A percentile compares a stretch with the other conserved stretches of the same genome.
Evolutionary conservation across 163 green algal genomes (phyloP).

Genomic region (Scenedesmus sp.): DNA sequence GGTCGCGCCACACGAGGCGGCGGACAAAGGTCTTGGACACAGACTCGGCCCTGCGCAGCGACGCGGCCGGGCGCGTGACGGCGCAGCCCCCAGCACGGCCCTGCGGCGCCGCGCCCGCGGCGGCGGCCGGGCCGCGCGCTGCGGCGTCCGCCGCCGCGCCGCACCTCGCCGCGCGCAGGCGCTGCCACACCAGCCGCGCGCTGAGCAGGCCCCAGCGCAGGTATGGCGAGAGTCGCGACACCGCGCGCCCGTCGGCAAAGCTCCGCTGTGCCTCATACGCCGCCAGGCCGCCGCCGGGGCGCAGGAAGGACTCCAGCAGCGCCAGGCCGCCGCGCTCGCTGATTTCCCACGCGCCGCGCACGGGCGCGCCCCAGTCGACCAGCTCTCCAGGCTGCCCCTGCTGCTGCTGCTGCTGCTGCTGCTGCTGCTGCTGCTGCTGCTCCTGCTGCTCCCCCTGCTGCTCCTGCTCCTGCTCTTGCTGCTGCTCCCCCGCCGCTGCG

Average conservation of each 20-base stretch:
- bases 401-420: conserved; percentile 42
- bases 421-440: not conserved
- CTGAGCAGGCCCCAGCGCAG: conserved; percentile 69
- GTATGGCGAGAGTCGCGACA: conserved; percentile 73
- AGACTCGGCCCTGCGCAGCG: conserved; percentile 33
- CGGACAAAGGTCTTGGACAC: conserved; percentile 75
- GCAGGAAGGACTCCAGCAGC: conserved; percentile 56
- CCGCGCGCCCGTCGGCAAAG: conserved; percentile 57
- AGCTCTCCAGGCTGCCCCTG: conserved; percentile 6
- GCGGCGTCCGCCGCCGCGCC: not conserved
- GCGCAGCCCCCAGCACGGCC: too few species aligned
- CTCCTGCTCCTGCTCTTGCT: conserved; percentile 35
- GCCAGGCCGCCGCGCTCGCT: conserved; percentile 54
- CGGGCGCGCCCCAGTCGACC: conserved; percentile 53
- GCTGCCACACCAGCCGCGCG: conserved; percentile 51
- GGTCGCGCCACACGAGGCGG: conserved; percentile 76
- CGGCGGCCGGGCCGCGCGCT: not conserved
- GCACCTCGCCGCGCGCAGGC: conserved; percentile 32
- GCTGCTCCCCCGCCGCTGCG: conserved; percentile 20
- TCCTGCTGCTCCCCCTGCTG: conserved; percentile 7
- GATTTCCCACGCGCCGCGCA: conserved; percentile 55
- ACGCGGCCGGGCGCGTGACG: too few species aligned
- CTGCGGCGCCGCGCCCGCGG: too few species aligned
- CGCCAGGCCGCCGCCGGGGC: conserved; percentile 31
- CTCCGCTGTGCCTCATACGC: conserved; percentile 59